Evolutionary conservation across 352 stramenopile species (phyloP), one percentile per base, ranked within the genome.

Genomic region (Pythium pectinolyticum): DNA sequence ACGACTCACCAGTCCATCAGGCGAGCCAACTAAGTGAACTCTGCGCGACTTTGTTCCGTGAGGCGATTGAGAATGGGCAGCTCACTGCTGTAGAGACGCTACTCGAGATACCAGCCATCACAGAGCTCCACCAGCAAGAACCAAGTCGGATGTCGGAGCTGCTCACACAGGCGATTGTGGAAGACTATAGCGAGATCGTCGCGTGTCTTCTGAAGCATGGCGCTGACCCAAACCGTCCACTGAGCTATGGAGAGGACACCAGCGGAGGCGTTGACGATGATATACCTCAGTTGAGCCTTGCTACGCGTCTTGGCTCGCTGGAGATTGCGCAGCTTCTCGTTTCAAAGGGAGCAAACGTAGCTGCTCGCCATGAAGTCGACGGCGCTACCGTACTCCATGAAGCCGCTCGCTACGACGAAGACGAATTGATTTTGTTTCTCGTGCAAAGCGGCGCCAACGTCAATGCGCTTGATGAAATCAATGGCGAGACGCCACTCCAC

Each of bases 251-350:
- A 1, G 40, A 35, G 0, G 28, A 55, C 8, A n/a, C n/a, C n/a
- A n/a, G n/a, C n/a, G n/a, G n/a, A n/a, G n/a, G n/a, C n/a, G n/a
- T n/a, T n/a, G 58, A 60, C 49, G 46, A 54, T 4, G 46, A 53
- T 1, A 22, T 65, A 8, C 14, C 43, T 2, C 41, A 57, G 28
- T 37, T 74, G 39, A 43, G 8, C 25, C 40, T 68, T 8, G 67
- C 61, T 15, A 35, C 52, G 5, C 61, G 47, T 19, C 35, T 70
- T 1, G 67, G 67, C 4, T 58, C 61, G 1, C 15, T 74, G 1
- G 67, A 74, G 37, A 67, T 70, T 14, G 62, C 35, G 14, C 30
- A 70, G 40, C 27, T 70, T 4, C 53, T 74, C 10, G 4, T 74
- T 2, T 2, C 20, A 2, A 50, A 52, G 2, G 67, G 67, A n/a